Evolutionary conservation across 2,329 filamentous ascomycete species (phyloP), one percentile per base, ranked within the genome.

Genomic region (Magnaporthales sp.): DNA sequence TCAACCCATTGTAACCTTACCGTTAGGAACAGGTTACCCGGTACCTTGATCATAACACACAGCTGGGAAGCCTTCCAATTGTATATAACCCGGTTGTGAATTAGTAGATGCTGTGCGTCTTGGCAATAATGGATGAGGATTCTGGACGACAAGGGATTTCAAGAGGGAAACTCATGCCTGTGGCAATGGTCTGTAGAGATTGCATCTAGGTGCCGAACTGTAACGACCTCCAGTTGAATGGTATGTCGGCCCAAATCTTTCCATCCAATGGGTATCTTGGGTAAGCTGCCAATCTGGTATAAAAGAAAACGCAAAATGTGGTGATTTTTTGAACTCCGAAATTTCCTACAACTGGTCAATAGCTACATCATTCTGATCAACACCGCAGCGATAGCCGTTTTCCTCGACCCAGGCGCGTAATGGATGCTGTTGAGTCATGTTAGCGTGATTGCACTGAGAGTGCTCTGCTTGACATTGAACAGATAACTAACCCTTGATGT

Each of bases 321-420:
- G 24, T 58, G 54, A 24, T 58, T 56, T 22, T 22, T n/a, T 11
- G 54, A n/a, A n/a, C n/a, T n/a, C n/a, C n/a, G 24, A 26, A 13
- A 32, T 19, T 22, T 51, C 27, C 56, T 64, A 63, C 22, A 82
- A 75, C 68, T 86, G 80, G 68, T 86, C 84, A 68, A 86, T 77
- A 62, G 80, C 78, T 66, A 84, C 72, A 60, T 82, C 75, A 27
- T 78, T 78, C 68, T 86, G 81, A 30, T 75, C 75, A 68, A 89
- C 81, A 68, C 83, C 84, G 68, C 87, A 87, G 65, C 81, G 74
- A 30, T 77, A 73, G 3, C 86, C 86, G 72, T 91, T 91, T 77
- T 90, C 91, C 84, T 96, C 97, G 67, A 93, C 92, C 95, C 95
- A 99, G 74, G 91, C 88, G 73, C 94, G 91, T 46, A 93, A 98